These are phyloP conservation scores for Biscutella laevigata DNA, from an alignment of 441 rosid species.

Conservation along the genomic window DNA sequence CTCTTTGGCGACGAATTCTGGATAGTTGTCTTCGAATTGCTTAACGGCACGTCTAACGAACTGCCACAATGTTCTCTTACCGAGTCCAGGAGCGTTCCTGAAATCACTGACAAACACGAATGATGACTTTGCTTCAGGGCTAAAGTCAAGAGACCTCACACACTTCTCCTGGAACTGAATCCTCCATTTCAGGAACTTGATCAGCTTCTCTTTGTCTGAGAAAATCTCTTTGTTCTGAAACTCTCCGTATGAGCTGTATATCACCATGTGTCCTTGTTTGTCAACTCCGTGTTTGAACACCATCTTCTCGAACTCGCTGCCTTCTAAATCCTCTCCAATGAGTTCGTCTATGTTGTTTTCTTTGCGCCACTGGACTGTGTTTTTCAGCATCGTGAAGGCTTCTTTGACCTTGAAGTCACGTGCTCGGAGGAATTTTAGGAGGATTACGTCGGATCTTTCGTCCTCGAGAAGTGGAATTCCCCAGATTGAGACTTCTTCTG, in stretches of 20 bases:
- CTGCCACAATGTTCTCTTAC: constrained; percentile 38
- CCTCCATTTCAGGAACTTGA: constrained; percentile 42
- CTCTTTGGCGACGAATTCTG: constrained; percentile 50
- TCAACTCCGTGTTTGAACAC: constrained; percentile 40
- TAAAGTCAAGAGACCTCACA: constrained; percentile 41
- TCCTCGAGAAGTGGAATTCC: constrained; percentile 41
- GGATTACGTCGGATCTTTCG: constrained; percentile 41
- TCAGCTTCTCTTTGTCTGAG: constrained; percentile 35
- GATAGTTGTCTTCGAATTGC: constrained; percentile 48
- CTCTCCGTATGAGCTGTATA: constrained; percentile 41
- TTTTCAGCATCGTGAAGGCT: constrained; percentile 42
- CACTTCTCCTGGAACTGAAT: constrained; percentile 46
- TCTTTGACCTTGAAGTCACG: constrained; percentile 50
- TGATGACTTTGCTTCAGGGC: constrained; percentile 36
- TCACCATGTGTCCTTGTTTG: constrained; percentile 39
- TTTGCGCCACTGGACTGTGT: constrained; percentile 43
- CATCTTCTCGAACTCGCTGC: constrained; percentile 29
- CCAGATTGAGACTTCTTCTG: constrained; percentile 43
- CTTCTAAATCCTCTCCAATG: constrained; percentile 20
- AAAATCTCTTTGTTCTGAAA: constrained; percentile 44
- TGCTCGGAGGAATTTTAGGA: constrained; percentile 44
- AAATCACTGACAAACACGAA: constrained; percentile 45
- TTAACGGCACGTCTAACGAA: constrained; percentile 41
- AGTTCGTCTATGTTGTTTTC: constrained; percentile 37
- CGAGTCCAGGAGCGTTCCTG: constrained; percentile 45